Percentiles rank a stretch among this genome's conserved stretches.
Evolutionary conservation across 1,284 basidiomycete genomes (phyloP).

Genomic region (Fereydounia khargensis): DNA sequence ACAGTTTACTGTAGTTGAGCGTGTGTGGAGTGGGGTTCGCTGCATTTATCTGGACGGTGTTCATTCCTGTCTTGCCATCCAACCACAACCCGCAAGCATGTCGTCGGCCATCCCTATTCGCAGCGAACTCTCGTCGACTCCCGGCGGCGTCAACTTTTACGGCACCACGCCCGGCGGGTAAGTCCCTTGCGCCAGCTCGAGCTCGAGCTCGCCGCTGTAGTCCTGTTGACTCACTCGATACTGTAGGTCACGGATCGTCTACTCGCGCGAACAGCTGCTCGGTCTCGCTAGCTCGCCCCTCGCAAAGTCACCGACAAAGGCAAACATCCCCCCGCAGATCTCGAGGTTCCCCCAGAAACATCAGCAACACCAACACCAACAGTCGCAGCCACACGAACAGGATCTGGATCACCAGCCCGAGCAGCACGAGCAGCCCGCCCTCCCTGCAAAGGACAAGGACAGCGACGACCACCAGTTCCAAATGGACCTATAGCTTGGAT

Average conservation of each 20-base stretch:
- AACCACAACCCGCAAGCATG: no score
- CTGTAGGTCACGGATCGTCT: slow-evolving; percentile 27
- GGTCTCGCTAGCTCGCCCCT: slow-evolving; percentile 30
- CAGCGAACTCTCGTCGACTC: background rate
- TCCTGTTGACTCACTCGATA: background rate
- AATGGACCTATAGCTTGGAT: slow-evolving; percentile 14
- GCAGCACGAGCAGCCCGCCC: background rate
- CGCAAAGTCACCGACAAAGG: slow-evolving; percentile 13
- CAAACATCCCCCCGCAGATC: slow-evolving; percentile 8
- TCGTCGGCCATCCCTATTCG: slow-evolving; percentile 10
- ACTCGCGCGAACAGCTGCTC: slow-evolving; percentile 42
- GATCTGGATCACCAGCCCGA: background rate
- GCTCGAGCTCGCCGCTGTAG: background rate
- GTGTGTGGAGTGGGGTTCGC: no score
- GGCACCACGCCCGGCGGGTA: slow-evolving; percentile 38
- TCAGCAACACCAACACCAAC: background rate
- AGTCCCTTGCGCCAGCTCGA: slow-evolving; percentile 1
- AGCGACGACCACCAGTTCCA: slow-evolving; percentile 9
- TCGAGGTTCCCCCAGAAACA: slow-evolving; percentile 8
- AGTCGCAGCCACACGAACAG: background rate
- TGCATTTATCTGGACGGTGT: no score
- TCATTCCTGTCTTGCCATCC: no score
- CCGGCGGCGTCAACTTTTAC: slow-evolving; percentile 9
- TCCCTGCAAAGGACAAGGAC: slow-evolving; percentile 1
- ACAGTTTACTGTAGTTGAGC: no score